These are phyloP conservation scores for Ambrosia hybrid DNA, from an alignment of 140 eudicot genomes.

Conservation along the genomic window DNA sequence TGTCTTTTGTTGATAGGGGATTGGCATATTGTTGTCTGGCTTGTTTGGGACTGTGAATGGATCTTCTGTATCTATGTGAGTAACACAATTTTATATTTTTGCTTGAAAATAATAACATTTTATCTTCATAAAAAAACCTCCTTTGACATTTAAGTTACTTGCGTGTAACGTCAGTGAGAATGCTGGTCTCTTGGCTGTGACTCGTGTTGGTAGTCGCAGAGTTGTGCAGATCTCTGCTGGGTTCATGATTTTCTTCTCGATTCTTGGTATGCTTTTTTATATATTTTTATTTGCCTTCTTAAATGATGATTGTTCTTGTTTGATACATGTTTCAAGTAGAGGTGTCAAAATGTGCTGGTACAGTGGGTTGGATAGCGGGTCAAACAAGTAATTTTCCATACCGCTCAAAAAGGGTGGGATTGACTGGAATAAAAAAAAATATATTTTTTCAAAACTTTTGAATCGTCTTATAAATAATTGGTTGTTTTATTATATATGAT, in stretches of 20 bases:
- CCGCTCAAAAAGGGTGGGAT: too few species aligned
- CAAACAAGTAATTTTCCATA: too few species aligned
- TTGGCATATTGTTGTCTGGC: conserved; percentile 81
- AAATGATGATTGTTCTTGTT: too few species aligned
- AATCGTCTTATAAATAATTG: too few species aligned
- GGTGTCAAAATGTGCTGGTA: too few species aligned
- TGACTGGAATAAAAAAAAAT: too few species aligned
- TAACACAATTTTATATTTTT: conserved; percentile 8
- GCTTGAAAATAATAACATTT: neutral
- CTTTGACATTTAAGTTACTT: neutral
- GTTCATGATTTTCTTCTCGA: conserved; percentile 93
- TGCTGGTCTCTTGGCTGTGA: conserved; percentile 83
- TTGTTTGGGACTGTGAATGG: conserved; percentile 83
- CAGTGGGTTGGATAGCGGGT: too few species aligned
- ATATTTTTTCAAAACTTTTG: too few species aligned
- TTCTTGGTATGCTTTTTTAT: conserved; percentile 55
- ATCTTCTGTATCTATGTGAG: conserved; percentile 84
- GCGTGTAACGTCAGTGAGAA: conserved; percentile 63
- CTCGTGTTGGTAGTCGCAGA: conserved; percentile 96
- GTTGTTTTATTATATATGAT: too few species aligned
- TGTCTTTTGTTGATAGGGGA: conserved; percentile 54
- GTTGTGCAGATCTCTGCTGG: conserved; percentile 95
- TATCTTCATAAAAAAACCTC: neutral
- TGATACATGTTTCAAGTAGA: too few species aligned
- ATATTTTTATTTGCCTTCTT: too few species aligned